Percentiles rank a stretch among this genome's conserved stretches.
Evolutionary conservation across 2,329 filamentous ascomycete genomes (phyloP).

Genomic region (Arachnopeziza araneosa): DNA sequence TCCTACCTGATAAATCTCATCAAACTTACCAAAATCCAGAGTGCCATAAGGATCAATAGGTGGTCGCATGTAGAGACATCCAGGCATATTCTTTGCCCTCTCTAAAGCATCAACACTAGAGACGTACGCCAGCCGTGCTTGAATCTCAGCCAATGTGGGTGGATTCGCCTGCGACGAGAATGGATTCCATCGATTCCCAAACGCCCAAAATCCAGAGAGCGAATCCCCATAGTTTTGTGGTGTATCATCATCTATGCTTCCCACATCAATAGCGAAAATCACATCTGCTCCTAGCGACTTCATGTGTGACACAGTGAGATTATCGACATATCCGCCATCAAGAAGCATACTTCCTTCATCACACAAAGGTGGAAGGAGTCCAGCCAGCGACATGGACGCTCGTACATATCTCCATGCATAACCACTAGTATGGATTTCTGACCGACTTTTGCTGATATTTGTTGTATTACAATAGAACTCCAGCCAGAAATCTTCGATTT

Average conservation of each 20-base stretch:
- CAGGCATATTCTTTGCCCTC: constrained; percentile 82
- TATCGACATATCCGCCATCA: constrained; percentile 95
- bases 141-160: constrained; percentile 91
- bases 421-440: constrained; percentile 89
- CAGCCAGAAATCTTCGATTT: constrained; percentile 99
- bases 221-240: constrained; percentile 93
- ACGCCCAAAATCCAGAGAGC: constrained; percentile 90
- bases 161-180: constrained; percentile 86
- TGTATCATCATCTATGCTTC: constrained; percentile 82
- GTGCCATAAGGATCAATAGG: constrained; percentile 92
- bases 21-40: constrained; percentile 93
- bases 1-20: constrained; percentile 89
- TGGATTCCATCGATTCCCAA: constrained; percentile 94
- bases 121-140: constrained; percentile 90
- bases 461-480: constrained; percentile 99
- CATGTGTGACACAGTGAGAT: constrained; percentile 95
- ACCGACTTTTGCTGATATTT: constrained; percentile 90
- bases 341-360: constrained; percentile 96
- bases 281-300: constrained; percentile 87
- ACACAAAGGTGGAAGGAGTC: constrained; percentile 85
- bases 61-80: constrained; percentile 93
- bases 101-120: constrained; percentile 92
- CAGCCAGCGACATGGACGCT: constrained; percentile 94
- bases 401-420: constrained; percentile 97
- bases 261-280: constrained; percentile 94